Conservation (phyloP, 352 stramenopile genomes). For the Globisporangium cederbergense region DNA sequence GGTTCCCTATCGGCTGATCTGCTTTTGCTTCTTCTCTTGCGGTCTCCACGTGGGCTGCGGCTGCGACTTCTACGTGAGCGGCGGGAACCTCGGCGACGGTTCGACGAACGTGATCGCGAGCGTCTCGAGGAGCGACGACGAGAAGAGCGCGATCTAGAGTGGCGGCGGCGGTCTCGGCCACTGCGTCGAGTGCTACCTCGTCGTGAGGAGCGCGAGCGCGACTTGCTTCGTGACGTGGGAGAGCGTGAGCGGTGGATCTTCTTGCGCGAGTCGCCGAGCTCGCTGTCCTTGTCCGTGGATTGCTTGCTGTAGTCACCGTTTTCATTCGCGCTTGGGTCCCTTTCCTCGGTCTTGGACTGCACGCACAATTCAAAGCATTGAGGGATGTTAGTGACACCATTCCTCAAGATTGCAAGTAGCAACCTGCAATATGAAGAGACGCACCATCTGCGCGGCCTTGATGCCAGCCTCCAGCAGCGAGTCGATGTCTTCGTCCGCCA, state of each 20-base stretch:
- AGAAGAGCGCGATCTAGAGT: conserved; percentile 31
- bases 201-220: conserved; percentile 27
- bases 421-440: conserved; percentile 16
- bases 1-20: conserved; percentile 33
- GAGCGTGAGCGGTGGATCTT: conserved; percentile 37
- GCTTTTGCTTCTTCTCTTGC: conserved; percentile 33
- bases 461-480: conserved; percentile 78
- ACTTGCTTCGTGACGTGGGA: conserved; percentile 25
- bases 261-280: conserved; percentile 5
- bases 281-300: not conserved
- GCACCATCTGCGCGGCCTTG: conserved; percentile 46
- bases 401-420: not conserved
- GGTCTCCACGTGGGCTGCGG: conserved; percentile 10
- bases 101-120: conserved; percentile 34
- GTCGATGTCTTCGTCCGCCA: conserved; percentile 81
- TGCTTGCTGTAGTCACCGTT: conserved; percentile 8
- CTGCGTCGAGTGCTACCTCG: conserved; percentile 27
- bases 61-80: conserved; percentile 25
- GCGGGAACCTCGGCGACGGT: conserved; percentile 28
- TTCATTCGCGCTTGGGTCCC: not conserved
- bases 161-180: conserved; percentile 26
- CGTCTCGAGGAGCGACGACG: conserved; percentile 29
- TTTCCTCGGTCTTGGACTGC: conserved; percentile 6
- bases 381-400: not conserved
- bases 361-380: not conserved